A percentile compares a stretch with the other conserved stretches of the same genome.
These are phyloP conservation scores for Trichodelitschia bisporula DNA, from an alignment of 495 filamentous ascomycete species.

Conservation along the genomic window DNA sequence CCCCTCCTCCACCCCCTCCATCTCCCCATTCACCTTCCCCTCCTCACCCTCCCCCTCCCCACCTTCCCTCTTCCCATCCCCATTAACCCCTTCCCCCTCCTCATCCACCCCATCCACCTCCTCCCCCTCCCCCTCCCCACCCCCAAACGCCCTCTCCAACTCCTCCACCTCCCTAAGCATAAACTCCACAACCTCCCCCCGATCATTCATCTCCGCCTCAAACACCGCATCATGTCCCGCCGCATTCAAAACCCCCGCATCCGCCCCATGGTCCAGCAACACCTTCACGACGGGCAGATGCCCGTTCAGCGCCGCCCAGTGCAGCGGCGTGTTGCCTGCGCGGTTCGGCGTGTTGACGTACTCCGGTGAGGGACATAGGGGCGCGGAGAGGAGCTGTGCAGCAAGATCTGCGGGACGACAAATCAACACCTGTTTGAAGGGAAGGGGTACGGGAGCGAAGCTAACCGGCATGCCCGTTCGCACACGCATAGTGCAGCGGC, in stretches of 20 bases:
- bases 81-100: too few relatives aligned
- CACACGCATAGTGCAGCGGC: constrained; percentile 67
- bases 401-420: not conserved
- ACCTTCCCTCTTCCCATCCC: too few relatives aligned
- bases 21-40: too few relatives aligned
- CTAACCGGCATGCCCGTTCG: constrained; percentile 67
- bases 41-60: too few relatives aligned
- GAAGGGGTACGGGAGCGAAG: constrained; percentile 1
- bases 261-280: constrained; percentile 47
- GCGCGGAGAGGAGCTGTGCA: constrained; percentile 15
- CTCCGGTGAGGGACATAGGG: not conserved
- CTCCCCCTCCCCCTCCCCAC: too few relatives aligned
- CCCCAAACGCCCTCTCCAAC: too few relatives aligned
- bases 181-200: constrained; percentile 40
- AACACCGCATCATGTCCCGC: constrained; percentile 71
- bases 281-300: constrained; percentile 57
- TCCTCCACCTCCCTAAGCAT: too few relatives aligned
- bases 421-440: constrained; percentile 1
- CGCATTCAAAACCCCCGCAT: constrained; percentile 47
- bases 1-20: too few relatives aligned
- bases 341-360: constrained; percentile 42
- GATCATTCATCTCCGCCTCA: constrained; percentile 52
- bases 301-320: constrained; percentile 81
- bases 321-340: constrained; percentile 68
- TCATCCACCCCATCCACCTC: too few relatives aligned